Base-by-base conservation (phyloP, 2,329 filamentous ascomycete genomes). In the Rutstroemia sp. region DNA sequence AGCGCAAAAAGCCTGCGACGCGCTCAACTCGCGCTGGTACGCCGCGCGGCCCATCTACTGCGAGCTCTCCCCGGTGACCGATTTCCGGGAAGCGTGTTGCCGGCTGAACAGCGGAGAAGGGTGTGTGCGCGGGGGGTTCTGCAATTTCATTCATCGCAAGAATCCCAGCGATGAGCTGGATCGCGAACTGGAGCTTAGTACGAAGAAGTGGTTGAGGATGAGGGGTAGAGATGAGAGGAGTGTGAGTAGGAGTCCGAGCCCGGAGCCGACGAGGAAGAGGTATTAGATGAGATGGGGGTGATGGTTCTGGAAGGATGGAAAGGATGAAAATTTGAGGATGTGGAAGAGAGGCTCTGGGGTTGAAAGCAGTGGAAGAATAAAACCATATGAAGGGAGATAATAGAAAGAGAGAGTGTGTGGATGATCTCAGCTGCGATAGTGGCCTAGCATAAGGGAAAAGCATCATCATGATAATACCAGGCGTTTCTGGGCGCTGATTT, bases 121-220 rank as follows among this genome's bases (percentile, higher is more conserved):
- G 46, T 99, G 94, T 73, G 91, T 96, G 45, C 82, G 94, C 63
- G 94, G 92, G 61, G 94, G 94, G 34, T 97, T 97, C 78, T 99
- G 94, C 80, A 99, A 99, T 73, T 99, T 99, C 73, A 99, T 99
- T 63, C 94, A 99, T 72, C 83, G 94, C 69, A 99, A 99, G 78
- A 94, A 97, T 71, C 94, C 94, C 4, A 83, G 82, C 64, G 78
- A 89, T 10, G 92, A 97, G 75, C 77, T 99, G 65, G 94, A 99
- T 60, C 78, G 87, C 61, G 94, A 99, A 65, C 73, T 99, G 65
- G 84, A 88, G 61, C 79, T 97, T 64, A 83, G 84, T 67, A 97
- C 92, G 61, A 95, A 96, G 82, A 97, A 97, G 79, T 97, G 92
- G 92, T 76, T 97, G 69, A 89, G 89, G 76, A 75, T 83, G 74